A percentile compares a stretch with the other conserved stretches of the same genome.
phyloP scores from a whole-genome alignment of 2,329 filamentous ascomycete genomes.

The Cordyceps fumosorosea region DNA sequence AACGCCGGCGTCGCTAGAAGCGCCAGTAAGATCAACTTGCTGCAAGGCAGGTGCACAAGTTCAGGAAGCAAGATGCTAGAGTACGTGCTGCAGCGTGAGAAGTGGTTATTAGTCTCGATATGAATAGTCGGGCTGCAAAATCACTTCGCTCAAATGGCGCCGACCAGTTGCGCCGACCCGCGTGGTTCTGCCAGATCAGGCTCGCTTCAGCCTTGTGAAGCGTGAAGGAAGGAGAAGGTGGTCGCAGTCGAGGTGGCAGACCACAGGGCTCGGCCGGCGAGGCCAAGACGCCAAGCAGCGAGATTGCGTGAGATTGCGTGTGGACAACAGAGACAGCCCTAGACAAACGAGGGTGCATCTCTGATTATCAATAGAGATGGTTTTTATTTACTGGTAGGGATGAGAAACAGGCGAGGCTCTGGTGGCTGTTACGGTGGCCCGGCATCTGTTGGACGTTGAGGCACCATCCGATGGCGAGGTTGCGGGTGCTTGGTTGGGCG shows the following conservation, averaged over 20 bases:
- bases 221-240: not conserved
- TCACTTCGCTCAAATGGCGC: slow-evolving; percentile 1
- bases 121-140: slow-evolving; percentile 4
- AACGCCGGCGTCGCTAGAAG: not conserved
- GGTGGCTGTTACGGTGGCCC: not conserved
- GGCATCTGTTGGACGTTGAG: not conserved
- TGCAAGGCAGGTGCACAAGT: not conserved
- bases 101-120: not conserved
- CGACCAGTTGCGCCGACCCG: not conserved
- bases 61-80: not conserved
- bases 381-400: not conserved
- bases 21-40: not conserved
- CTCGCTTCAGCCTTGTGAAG: slow-evolving; percentile 9
- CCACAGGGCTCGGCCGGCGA: not conserved
- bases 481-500: not conserved
- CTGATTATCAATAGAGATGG: not conserved
- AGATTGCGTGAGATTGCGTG: not conserved
- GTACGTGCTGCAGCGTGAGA: not conserved
- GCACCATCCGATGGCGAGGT: not conserved
- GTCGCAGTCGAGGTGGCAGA: not conserved
- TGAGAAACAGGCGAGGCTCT: too few relatives aligned
- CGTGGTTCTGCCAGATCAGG: slow-evolving; percentile 5
- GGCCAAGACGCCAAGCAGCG: slow-evolving; percentile 5
- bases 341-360: slow-evolving; percentile 1
- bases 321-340: slow-evolving; percentile 1